A percentile compares a stretch with the other conserved stretches of the same genome.
Conservation (phyloP, 106 monocot genomes). For the Apostasia shenzhenica region DNA sequence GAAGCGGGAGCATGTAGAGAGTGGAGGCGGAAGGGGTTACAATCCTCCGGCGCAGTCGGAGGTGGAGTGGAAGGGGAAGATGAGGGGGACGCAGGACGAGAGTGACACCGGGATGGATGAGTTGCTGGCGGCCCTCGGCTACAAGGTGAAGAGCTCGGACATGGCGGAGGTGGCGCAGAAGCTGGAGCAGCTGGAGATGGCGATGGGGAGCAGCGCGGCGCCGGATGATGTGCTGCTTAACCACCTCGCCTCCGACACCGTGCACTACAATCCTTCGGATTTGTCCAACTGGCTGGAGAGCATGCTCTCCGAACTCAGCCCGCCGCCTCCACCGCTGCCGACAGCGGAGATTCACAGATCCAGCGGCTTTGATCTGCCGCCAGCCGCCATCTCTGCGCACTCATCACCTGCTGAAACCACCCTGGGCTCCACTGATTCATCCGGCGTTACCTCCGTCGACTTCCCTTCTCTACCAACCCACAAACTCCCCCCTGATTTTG, state of each 20-base stretch:
- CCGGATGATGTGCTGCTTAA: slow-evolving; percentile 3
- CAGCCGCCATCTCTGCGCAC: not conserved
- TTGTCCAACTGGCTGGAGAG: slow-evolving; percentile 7
- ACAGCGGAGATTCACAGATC: not conserved
- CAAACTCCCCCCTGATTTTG: not conserved
- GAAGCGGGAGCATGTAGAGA: slow-evolving; percentile 3
- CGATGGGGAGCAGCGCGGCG: not conserved
- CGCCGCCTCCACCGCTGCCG: not conserved
- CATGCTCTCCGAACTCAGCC: slow-evolving; percentile 10
- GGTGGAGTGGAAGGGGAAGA: not conserved
- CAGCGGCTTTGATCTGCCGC: not conserved
- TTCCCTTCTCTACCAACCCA: not conserved
- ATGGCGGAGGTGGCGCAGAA: slow-evolving; percentile 13
- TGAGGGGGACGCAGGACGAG: slow-evolving; percentile 6
- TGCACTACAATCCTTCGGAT: slow-evolving; percentile 16
- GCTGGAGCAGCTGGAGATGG: slow-evolving; percentile 15
- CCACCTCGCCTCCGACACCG: slow-evolving; percentile 7
- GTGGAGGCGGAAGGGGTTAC: not conserved
- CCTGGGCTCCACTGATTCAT: not conserved
- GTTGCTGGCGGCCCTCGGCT: slow-evolving; percentile 9
- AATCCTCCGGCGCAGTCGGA: not conserved
- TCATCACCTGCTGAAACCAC: not conserved
- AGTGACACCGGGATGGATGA: slow-evolving; percentile 4
- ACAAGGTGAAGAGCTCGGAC: slow-evolving; percentile 9
- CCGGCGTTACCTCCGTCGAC: not conserved